Evolutionary conservation across 306 rosid species (phyloP).

Genomic region (Betula pendula): DNA sequence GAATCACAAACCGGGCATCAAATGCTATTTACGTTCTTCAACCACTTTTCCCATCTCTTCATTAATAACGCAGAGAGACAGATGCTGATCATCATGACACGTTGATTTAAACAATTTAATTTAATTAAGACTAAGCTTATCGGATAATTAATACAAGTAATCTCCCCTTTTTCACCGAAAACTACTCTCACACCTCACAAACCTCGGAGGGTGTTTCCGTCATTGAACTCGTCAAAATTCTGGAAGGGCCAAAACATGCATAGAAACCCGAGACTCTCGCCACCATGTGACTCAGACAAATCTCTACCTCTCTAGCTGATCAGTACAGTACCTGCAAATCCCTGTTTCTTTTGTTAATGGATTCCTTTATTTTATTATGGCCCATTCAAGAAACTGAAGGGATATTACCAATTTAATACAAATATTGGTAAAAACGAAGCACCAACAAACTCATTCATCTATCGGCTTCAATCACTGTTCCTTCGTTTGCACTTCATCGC

Average conservation of each 20-base stretch:
- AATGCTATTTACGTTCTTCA: too few relatives aligned
- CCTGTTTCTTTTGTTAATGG: neutral
- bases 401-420: neutral
- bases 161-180: too few relatives aligned
- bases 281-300: conserved; percentile 25
- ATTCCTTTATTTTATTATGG: neutral
- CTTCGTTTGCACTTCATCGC: conserved; percentile 65
- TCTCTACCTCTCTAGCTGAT: conserved; percentile 17
- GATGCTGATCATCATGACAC: too few relatives aligned
- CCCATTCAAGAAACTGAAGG: conserved; percentile 1
- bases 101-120: too few relatives aligned
- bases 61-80: too few relatives aligned
- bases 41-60: too few relatives aligned
- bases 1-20: too few relatives aligned
- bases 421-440: conserved; percentile 47
- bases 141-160: neutral
- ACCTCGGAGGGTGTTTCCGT: conserved; percentile 15
- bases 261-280: conserved; percentile 30
- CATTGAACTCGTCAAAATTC: neutral
- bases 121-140: conserved; percentile 24
- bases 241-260: conserved; percentile 18
- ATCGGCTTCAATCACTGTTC: conserved; percentile 40
- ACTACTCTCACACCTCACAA: neutral
- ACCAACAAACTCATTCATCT: conserved; percentile 54
- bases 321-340: neutral